These are phyloP conservation scores for Hericium alpestre DNA, from an alignment of 768 basidiomycete genomes.

Conservation along the genomic window DNA sequence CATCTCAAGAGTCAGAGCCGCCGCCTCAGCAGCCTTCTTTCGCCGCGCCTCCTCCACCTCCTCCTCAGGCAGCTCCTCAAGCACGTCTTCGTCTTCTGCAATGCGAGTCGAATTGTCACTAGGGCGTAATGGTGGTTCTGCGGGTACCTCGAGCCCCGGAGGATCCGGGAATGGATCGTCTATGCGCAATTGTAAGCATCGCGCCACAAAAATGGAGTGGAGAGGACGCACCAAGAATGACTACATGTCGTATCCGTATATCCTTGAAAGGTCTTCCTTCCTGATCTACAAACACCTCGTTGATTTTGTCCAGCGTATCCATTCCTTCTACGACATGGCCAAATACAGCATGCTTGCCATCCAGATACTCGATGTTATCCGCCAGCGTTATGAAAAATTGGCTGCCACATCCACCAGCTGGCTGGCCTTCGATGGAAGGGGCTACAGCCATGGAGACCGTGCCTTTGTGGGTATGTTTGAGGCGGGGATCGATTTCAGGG, in stretches of 20 bases:
- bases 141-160: constrained; percentile 57
- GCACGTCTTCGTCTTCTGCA: constrained; percentile 88
- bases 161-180: constrained; percentile 97
- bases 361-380: constrained; percentile 88
- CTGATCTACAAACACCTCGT: constrained; percentile 83
- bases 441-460: constrained; percentile 98
- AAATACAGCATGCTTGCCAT: constrained; percentile 87
- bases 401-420: constrained; percentile 71
- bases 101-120: constrained; percentile 85
- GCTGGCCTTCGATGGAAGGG: constrained; percentile 54
- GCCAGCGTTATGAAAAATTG: constrained; percentile 95
- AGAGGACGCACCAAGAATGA: constrained; percentile 66
- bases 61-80: constrained; percentile 74
- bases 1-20: constrained; percentile 97
- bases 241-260: constrained; percentile 88
- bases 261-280: constrained; percentile 90
- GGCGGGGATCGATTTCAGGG: constrained; percentile 69
- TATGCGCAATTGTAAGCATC: too few relatives aligned
- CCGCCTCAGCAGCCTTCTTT: constrained; percentile 83
- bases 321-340: constrained; percentile 92
- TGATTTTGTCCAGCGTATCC: constrained; percentile 86
- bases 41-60: constrained; percentile 73
- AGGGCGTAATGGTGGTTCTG: constrained; percentile 67
- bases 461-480: constrained; percentile 79
- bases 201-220: constrained; percentile 18